Conservation (phyloP, 352 stramenopile genomes). For the Phytophthora foliorum region DNA sequence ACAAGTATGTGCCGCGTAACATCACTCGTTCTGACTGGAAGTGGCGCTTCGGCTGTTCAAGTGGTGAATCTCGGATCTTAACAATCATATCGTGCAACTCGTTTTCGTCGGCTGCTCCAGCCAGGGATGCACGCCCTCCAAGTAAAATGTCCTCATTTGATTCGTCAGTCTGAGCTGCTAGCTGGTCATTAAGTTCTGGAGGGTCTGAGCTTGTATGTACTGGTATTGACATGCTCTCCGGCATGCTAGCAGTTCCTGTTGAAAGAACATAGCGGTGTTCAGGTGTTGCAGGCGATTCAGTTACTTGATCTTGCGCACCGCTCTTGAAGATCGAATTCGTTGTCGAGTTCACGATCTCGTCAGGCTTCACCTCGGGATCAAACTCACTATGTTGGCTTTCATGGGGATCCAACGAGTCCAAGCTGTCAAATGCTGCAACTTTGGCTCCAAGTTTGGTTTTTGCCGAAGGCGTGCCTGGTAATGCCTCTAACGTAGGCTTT, state of each 20-base stretch:
- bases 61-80: constrained; percentile 62
- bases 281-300: constrained; percentile 2
- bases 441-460: constrained; percentile 21
- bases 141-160: background rate
- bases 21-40: constrained; percentile 62
- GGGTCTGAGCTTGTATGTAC: constrained; percentile 8
- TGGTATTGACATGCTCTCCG: constrained; percentile 9
- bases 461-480: constrained; percentile 25
- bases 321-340: background rate
- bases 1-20: constrained; percentile 77
- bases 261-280: constrained; percentile 30
- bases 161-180: background rate
- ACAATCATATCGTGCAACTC: constrained; percentile 50
- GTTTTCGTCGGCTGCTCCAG: constrained; percentile 29
- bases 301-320: constrained; percentile 8
- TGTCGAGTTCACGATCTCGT: constrained; percentile 2
- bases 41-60: constrained; percentile 51
- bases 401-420: constrained; percentile 18
- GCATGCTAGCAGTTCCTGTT: background rate
- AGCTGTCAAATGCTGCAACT: constrained; percentile 21
- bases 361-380: background rate
- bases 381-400: constrained; percentile 9
- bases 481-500: constrained; percentile 40
- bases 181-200: constrained; percentile 29
- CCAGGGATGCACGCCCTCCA: constrained; percentile 26